Base-by-base conservation (phyloP, 2,329 filamentous ascomycete species). In the Diaporthe ilicicola region DNA sequence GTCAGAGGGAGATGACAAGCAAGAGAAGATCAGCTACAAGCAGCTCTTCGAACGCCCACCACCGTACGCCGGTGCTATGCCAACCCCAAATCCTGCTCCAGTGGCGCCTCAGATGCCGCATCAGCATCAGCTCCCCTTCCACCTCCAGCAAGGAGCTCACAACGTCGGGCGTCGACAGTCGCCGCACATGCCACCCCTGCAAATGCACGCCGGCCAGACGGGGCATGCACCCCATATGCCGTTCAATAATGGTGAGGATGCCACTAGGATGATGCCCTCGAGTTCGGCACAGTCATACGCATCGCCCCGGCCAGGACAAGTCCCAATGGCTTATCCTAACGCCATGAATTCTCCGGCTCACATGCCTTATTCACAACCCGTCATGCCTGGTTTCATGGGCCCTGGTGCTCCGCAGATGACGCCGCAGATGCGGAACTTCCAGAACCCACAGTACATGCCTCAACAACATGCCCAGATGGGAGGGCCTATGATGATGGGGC, bases 401-500 rank as follows among this genome's bases (percentile, higher is more conserved):
- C 91, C 91, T 7, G 88, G 87, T 44, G 90, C 89, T 5, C 91
- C 91, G 10, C 92, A 93, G 74, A 93, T 93, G 82, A 87, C 87
- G 62, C 71, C 71, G 19, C 90, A 91, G 74, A 92, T 85, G 78
- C 88, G 94, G 69, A 93, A 89, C 75, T 91, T 91, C 74, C 91
- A 91, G 75, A 92, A 87, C 53, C 86, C 89, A 32, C 92, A 94
- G 76, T 95, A 93, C 77, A 89, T 93, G 77, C 89, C 88, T 44
- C 90, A 90, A 66, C 93, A 93, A 76, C 88, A 88, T 53, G 88
- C 89, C 24, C 89, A 89, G 67, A 95, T 96, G 91, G 90, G 88
- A 13, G 88, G 86, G 4, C 91, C 91, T 0, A 94, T 97, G 89
- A 97, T 98, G 89, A 97, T 98, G 92, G 92, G 94, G 75, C 93